Conservation (phyloP, 306 rosid species). For the Castanea crenata region DNA sequence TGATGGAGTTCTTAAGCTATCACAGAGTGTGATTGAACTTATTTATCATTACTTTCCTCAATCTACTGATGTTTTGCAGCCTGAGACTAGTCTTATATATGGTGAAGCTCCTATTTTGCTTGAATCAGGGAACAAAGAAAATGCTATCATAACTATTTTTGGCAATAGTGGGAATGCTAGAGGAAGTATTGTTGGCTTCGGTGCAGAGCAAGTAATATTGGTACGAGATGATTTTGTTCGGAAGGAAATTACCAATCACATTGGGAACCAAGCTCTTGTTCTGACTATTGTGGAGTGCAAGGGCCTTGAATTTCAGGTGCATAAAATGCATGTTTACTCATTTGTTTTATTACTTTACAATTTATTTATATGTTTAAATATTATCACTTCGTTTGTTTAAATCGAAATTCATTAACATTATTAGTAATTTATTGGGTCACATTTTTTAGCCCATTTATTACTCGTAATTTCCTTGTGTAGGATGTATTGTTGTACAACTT, state of each 20-base stretch:
- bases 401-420: not conserved
- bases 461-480: constrained; percentile 24
- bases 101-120: constrained; percentile 73
- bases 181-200: constrained; percentile 62
- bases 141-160: constrained; percentile 66
- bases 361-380: not conserved
- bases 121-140: constrained; percentile 45
- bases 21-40: constrained; percentile 68
- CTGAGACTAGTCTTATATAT: constrained; percentile 65
- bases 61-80: constrained; percentile 58
- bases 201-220: constrained; percentile 82
- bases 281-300: constrained; percentile 70
- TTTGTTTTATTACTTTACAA: not conserved
- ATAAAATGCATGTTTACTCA: not conserved
- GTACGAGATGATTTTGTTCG: constrained; percentile 64
- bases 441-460: not conserved
- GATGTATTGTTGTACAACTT: constrained; percentile 75
- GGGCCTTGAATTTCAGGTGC: constrained; percentile 91
- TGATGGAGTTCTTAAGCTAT: constrained; percentile 63
- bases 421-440: not conserved
- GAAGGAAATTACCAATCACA: constrained; percentile 36
- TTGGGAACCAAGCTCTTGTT: constrained; percentile 78
- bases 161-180: constrained; percentile 41
- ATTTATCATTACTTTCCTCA: constrained; percentile 65
- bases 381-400: not conserved